Evolutionary conservation across 805 yeast genomes (phyloP).

Genomic region (Saccharomycopsis fodiens): DNA sequence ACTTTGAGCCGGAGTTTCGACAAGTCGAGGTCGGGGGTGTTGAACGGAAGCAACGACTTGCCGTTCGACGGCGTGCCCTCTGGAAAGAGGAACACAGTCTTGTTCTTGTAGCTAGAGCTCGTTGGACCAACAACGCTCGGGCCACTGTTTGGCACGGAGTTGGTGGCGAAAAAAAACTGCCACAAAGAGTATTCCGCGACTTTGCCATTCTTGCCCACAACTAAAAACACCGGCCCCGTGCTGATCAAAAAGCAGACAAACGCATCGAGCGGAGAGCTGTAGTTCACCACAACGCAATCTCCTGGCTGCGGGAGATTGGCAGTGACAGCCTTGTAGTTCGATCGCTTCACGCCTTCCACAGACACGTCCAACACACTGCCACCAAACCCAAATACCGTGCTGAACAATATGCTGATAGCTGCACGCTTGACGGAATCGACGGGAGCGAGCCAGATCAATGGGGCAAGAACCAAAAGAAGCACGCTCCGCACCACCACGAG

Average conservation of each 20-base stretch:
- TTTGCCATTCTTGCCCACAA: slow-evolving; percentile 16
- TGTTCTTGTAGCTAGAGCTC: slow-evolving; percentile 26
- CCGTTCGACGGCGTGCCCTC: slow-evolving; percentile 90
- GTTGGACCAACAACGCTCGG: neutral
- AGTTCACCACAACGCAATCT: slow-evolving; percentile 41
- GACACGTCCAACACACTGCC: slow-evolving; percentile 37
- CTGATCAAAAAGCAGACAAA: slow-evolving; percentile 20
- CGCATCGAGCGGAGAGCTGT: slow-evolving; percentile 40
- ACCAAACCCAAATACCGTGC: slow-evolving; percentile 29
- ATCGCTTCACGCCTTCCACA: slow-evolving; percentile 38
- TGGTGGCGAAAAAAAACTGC: slow-evolving; percentile 1
- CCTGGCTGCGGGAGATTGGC: slow-evolving; percentile 29
- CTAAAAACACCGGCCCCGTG: neutral
- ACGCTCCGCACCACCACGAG: slow-evolving; percentile 24
- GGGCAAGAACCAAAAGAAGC: slow-evolving; percentile 17
- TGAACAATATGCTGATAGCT: slow-evolving; percentile 27
- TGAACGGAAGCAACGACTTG: slow-evolving; percentile 54
- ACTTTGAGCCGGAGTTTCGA: slow-evolving; percentile 3
- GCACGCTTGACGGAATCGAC: slow-evolving; percentile 18
- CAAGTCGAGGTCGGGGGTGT: neutral
- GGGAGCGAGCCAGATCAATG: slow-evolving; percentile 22
- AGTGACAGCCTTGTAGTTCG: slow-evolving; percentile 26
- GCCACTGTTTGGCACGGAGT: slow-evolving; percentile 21
- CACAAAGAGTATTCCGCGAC: neutral
- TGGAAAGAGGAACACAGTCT: slow-evolving; percentile 48